These are phyloP conservation scores for Penicillium hesseltinei DNA, from an alignment of 2,329 filamentous ascomycete genomes.

Conservation along the genomic window DNA sequence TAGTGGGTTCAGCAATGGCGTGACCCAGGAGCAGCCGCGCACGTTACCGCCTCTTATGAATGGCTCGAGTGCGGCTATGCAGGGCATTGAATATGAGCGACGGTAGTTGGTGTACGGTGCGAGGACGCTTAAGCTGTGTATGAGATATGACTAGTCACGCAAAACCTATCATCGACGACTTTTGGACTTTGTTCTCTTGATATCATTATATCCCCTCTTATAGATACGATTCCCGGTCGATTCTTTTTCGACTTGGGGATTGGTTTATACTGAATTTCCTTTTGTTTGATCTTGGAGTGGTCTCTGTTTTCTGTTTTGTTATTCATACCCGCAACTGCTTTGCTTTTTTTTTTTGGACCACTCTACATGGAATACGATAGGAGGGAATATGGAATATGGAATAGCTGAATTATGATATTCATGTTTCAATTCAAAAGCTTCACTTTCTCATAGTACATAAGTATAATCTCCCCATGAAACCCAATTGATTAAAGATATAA, in stretches of 20 bases:
- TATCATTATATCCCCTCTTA: conserved; percentile 21
- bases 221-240: conserved; percentile 17
- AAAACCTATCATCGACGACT: conserved; percentile 16
- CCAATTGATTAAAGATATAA: not conserved
- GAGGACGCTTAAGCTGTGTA: conserved; percentile 10
- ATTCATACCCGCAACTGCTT: conserved; percentile 25
- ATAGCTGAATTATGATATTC: not conserved
- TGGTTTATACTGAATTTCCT: conserved; percentile 1
- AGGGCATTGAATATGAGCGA: conserved; percentile 51
- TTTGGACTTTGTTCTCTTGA: conserved; percentile 16
- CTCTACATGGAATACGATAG: conserved; percentile 14
- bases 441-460: not conserved
- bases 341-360: conserved; percentile 1
- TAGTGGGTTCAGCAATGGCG: conserved; percentile 30
- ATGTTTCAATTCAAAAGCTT: not conserved
- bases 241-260: not conserved
- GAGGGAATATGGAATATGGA: conserved; percentile 11
- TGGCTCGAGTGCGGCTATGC: conserved; percentile 46
- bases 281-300: conserved; percentile 18
- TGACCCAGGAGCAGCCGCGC: conserved; percentile 44
- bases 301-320: conserved; percentile 10
- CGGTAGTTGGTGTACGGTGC: conserved; percentile 28
- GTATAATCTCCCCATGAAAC: not conserved
- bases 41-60: conserved; percentile 50
- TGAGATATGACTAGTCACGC: conserved; percentile 29